Evolutionary conservation across 2,329 filamentous ascomycete species (phyloP).

Genomic region (Diatrype stigma): DNA sequence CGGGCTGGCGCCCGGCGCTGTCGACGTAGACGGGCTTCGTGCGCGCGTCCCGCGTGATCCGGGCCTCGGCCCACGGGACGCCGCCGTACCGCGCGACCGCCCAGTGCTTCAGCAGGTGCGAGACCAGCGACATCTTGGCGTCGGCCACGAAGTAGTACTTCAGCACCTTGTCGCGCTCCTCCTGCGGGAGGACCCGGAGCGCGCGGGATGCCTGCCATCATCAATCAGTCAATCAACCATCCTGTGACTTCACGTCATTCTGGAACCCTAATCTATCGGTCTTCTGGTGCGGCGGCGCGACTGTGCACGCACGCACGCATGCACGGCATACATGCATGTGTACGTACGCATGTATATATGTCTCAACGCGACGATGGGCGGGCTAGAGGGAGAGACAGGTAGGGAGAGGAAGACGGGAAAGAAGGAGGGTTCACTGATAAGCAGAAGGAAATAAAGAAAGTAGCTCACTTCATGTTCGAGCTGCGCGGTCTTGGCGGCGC

Average conservation of each 20-base stretch:
- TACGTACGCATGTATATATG: no score
- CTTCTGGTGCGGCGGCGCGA: no score
- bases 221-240: background rate
- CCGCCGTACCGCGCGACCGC: constrained; percentile 56
- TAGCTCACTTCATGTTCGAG: constrained; percentile 39
- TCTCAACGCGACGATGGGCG: no score
- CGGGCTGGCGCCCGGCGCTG: constrained; percentile 41
- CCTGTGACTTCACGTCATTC: no score
- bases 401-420: background rate
- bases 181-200: constrained; percentile 45
- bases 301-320: no score
- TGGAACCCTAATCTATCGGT: no score
- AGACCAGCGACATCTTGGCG: constrained; percentile 70
- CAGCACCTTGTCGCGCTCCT: constrained; percentile 55
- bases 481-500: constrained; percentile 43
- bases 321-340: no score
- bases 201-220: constrained; percentile 46
- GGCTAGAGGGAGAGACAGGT: no score
- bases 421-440: background rate
- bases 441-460: constrained; percentile 1
- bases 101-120: constrained; percentile 69
- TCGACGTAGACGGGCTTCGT: constrained; percentile 51
- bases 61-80: constrained; percentile 58
- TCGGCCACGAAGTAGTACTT: constrained; percentile 65
- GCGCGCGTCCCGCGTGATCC: constrained; percentile 50